These are phyloP conservation scores for Centella asiatica DNA, from an alignment of 129 eudicot genomes.

Conservation along the genomic window DNA sequence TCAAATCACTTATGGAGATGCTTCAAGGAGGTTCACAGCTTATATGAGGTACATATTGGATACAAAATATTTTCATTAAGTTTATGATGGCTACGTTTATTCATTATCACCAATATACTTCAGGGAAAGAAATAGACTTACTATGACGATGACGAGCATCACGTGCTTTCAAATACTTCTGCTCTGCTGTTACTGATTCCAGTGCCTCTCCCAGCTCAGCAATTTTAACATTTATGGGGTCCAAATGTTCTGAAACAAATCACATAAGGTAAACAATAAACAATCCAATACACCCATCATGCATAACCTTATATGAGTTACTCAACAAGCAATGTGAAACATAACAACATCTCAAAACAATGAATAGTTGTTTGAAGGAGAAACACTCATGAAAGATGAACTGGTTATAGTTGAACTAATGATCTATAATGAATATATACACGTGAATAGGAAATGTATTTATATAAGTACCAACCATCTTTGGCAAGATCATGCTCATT, in stretches of 20 bases:
- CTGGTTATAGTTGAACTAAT: not conserved
- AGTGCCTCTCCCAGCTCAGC: conserved; percentile 94
- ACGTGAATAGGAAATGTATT: not conserved
- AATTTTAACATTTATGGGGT: conserved; percentile 92
- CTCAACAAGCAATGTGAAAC: too few species aligned
- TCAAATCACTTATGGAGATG: not conserved
- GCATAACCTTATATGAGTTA: not conserved
- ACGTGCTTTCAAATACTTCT: conserved; percentile 89
- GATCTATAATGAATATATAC: not conserved
- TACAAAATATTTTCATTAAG: too few species aligned
- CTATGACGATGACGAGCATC: conserved; percentile 94
- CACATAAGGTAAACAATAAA: not conserved
- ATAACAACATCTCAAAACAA: too few species aligned
- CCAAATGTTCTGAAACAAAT: conserved; percentile 75
- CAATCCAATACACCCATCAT: not conserved
- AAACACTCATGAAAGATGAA: too few species aligned
- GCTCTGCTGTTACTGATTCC: conserved; percentile 89
- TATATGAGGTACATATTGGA: not conserved
- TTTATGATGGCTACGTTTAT: not conserved
- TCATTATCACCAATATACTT: not conserved
- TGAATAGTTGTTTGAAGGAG: too few species aligned
- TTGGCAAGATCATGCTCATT: conserved; percentile 83
- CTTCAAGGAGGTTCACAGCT: not conserved
- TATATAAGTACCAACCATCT: conserved; percentile 59
- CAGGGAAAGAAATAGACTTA: conserved; percentile 31